Percentiles rank a stretch among this genome's conserved stretches.
phyloP scores from a whole-genome alignment of 352 stramenopile genomes.

The Phytopythium delawarense region DNA sequence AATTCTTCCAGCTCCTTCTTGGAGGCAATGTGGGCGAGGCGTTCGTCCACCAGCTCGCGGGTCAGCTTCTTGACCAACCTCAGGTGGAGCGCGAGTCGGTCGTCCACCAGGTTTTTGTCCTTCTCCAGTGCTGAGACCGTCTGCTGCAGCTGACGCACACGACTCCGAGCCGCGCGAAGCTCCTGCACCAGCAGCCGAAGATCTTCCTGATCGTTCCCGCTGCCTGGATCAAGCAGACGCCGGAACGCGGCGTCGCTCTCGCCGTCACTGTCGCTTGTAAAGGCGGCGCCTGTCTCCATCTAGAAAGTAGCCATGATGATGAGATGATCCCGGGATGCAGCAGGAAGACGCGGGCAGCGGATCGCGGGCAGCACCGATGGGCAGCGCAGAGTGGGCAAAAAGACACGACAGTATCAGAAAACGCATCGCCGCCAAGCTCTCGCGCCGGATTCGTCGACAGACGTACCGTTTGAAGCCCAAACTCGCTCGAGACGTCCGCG shows the following conservation, averaged over 20 bases:
- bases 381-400: background rate
- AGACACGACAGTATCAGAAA: background rate
- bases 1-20: conserved; percentile 64
- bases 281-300: background rate
- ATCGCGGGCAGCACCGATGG: background rate
- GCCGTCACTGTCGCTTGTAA: background rate
- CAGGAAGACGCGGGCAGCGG: background rate
- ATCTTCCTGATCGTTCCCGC: conserved; percentile 4
- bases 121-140: conserved; percentile 48
- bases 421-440: background rate
- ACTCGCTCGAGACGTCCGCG: conserved; percentile 15
- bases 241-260: background rate
- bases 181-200: conserved; percentile 20
- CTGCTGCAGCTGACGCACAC: conserved; percentile 31
- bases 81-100: conserved; percentile 52
- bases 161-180: background rate
- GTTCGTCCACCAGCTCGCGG: conserved; percentile 72
- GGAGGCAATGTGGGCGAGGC: conserved; percentile 64
- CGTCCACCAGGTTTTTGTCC: conserved; percentile 46
- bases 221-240: background rate
- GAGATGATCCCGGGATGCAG: background rate
- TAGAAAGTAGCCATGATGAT: background rate
- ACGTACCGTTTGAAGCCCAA: conserved; percentile 16
- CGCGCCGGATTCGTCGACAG: background rate
- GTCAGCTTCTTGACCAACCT: conserved; percentile 61